Evolutionary conservation across 2,329 filamentous ascomycete species (phyloP), one percentile per base, ranked within the genome.

Genomic region (Zarea fungicola): DNA sequence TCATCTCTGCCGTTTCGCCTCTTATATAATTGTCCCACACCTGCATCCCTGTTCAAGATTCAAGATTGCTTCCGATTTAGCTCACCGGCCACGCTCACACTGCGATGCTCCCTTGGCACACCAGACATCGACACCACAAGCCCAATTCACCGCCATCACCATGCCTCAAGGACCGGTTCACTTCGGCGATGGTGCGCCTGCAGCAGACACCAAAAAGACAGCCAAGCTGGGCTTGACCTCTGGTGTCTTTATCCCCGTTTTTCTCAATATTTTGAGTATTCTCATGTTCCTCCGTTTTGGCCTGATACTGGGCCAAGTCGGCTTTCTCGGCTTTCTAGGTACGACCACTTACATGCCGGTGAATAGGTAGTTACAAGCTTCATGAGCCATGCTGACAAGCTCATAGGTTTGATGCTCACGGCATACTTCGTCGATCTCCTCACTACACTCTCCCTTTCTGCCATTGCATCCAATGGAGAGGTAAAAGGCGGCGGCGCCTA

Each of bases 201-300:
- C 55, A 54, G 65, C 66, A 60, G 70, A 72, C 23, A 58, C 56
- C 26, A 64, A 54, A 50, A 72, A 68, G 58, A 67, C 65, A 53
- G 61, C 77, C 57, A 93, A 93, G 68, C 74, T 95, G 50, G 87
- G 87, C 31, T 84, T 82, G 8, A 81, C 89, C 56, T 87, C 83
- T 4, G 87, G 87, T 7, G 86, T 95, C 41, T 95, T 90, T 64
- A 86, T 95, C 14, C 89, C 89, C 1, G 89, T 89, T n/a, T 91
- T 85, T 53, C 73, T 95, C 56, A 95, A 93, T 65, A 89, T 95
- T 35, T 71, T 95, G 56, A 92, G 87, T 58, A 95, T 95, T 66
- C 77, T 95, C 53, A 95, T 95, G 88, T 95, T 95, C 68, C 74
- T 95, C 58, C 81, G 89, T 19, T 95, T 95, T 64, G 89, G 89